Evolutionary conservation across 495 filamentous ascomycete genomes (phyloP).

Genomic region (Xanthoparmelia taractica): DNA sequence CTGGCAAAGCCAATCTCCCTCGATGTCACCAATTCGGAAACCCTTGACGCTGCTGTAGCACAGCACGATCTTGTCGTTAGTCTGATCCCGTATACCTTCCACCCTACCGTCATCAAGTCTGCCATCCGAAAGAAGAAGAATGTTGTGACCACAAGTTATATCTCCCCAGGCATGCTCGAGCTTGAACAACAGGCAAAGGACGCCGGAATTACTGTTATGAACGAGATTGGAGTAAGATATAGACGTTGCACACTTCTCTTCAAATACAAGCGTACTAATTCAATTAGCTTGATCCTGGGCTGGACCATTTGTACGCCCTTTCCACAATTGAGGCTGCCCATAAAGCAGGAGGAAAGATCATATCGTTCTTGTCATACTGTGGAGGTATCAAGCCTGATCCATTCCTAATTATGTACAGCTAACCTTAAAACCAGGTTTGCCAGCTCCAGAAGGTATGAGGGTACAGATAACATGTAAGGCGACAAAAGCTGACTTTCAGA

Average conservation of each 20-base stretch:
- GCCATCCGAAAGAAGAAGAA: constrained; percentile 89
- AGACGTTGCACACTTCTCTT: background rate
- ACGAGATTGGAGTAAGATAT: constrained; percentile 67
- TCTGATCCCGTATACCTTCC: constrained; percentile 90
- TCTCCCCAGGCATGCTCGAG: constrained; percentile 86
- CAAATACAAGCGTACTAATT: background rate
- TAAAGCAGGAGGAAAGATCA: constrained; percentile 76
- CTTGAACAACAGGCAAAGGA: constrained; percentile 76
- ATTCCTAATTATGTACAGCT: no score
- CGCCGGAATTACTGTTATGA: constrained; percentile 95
- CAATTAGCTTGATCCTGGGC: constrained; percentile 20
- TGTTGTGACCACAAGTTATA: constrained; percentile 94
- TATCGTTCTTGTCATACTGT: constrained; percentile 73
- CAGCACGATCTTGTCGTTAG: constrained; percentile 73
- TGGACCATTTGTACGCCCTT: constrained; percentile 81
- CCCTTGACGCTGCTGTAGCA: constrained; percentile 68
- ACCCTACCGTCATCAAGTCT: constrained; percentile 84
- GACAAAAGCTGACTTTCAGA: background rate
- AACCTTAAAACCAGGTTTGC: no score
- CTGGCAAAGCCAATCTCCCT: constrained; percentile 68
- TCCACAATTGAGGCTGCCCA: constrained; percentile 79
- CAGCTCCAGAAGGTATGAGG: constrained; percentile 45
- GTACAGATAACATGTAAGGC: background rate
- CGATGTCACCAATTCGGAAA: constrained; percentile 66
- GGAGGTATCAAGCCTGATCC: no score